Base-by-base conservation (phyloP, 441 rosid species). In the Jatropha multifida region DNA sequence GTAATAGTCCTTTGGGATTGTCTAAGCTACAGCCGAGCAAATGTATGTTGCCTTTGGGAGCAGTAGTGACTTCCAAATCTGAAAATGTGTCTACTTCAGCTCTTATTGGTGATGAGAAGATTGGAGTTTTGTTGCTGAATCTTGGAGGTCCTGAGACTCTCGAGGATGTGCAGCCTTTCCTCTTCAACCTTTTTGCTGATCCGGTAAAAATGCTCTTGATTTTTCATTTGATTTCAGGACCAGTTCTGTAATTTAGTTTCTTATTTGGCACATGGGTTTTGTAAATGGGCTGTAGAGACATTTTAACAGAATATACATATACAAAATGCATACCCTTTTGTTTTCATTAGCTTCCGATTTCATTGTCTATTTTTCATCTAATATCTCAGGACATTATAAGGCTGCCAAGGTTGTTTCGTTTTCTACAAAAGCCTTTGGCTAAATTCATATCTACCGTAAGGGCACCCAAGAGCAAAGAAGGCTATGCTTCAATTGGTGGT, bases 101-200 rank as follows among this genome's bases (percentile, higher is more conserved):
- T 10, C 77, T 86, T 37, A 73, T 82, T 48, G 87, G 82, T 49
- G 88, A 85, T 44, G 98, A 92, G 68, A 89, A 80, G 84, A 75
- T 90, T 5, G 99, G 99, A 27, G 99, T 95, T 10, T 65, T 95
- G 74, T 82, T 95, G 85, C 89, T 95, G 71, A 95, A 95, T 81
- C 99, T 95, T 59, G 99, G 99, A 56, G 99, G 99, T 54, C 99
- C 98, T 0, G 99, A 95, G 87, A 95, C 97, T 27, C 93, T 95
- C 74, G 98, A 95, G 26, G 98, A 95, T 74, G 99, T 95, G 73
- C 97, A 95, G 84, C 97, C 99, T 49, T 95, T 95, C 83, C 85
- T 95, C 85, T 95, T 93, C 80, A 95, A 95, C 81, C 99, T 95
- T 68, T 95, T 95, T n/a, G 97, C 99, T 46, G 99, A 93, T 74